These are phyloP conservation scores for Saccharomycopsis javanensis DNA, from an alignment of 805 yeast genomes.

Conservation along the genomic window DNA sequence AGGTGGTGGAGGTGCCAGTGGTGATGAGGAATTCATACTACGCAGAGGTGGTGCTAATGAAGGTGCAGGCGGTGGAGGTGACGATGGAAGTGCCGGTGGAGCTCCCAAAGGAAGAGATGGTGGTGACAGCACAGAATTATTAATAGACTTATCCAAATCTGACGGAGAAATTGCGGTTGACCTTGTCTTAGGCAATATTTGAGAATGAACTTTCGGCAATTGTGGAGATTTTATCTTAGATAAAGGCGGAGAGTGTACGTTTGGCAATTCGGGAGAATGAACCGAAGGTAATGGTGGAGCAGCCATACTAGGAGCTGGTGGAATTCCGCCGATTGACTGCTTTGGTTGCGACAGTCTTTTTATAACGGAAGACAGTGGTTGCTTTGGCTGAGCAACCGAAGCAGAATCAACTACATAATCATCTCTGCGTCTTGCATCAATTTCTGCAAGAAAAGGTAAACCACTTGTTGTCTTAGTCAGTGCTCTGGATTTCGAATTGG, in stretches of 20 bases:
- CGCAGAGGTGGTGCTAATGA: conserved; percentile 17
- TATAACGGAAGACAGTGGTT: neutral
- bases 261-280: no score
- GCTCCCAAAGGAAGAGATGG: conserved; percentile 22
- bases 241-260: no score
- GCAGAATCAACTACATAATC: conserved; percentile 33
- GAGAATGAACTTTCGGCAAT: conserved; percentile 19
- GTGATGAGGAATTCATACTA: conserved; percentile 9
- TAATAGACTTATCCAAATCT: neutral
- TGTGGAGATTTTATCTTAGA: conserved; percentile 18
- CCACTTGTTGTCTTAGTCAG: conserved; percentile 23
- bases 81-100: conserved; percentile 21
- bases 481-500: neutral
- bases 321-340: no score
- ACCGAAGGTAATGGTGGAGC: no score
- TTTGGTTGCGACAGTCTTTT: neutral
- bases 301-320: no score
- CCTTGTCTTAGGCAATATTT: conserved; percentile 18
- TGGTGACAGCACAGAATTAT: conserved; percentile 17
- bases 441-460: conserved; percentile 48
- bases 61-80: conserved; percentile 14
- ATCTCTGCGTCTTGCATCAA: conserved; percentile 45
- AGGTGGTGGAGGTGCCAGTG: no score
- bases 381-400: neutral
- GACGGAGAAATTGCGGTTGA: neutral